A percentile compares a stretch with the other conserved stretches of the same genome.
These are phyloP conservation scores for Diaporthe aspalathi DNA, from an alignment of 2,329 filamentous ascomycete species.

Conservation along the genomic window DNA sequence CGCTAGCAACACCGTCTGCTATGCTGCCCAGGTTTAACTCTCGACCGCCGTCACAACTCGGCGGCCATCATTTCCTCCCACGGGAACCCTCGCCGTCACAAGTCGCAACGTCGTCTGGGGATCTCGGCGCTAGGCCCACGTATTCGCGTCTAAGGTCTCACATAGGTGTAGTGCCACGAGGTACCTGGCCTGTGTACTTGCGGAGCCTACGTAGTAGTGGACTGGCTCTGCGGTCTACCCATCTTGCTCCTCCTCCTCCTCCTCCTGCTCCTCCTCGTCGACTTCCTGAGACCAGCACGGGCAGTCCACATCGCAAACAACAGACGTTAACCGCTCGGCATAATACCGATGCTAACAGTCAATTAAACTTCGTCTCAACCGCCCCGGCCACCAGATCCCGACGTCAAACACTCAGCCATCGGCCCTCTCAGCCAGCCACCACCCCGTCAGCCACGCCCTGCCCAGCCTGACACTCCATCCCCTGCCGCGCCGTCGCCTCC, in stretches of 20 bases:
- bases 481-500: neutral
- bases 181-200: too few relatives aligned
- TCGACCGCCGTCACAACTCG: constrained; percentile 18
- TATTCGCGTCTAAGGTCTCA: constrained; percentile 25
- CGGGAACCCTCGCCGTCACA: constrained; percentile 21
- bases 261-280: neutral
- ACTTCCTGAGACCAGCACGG: neutral
- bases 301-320: neutral
- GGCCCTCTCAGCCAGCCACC: constrained; percentile 2
- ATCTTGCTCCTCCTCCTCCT: too few relatives aligned
- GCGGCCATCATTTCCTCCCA: constrained; percentile 23
- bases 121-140: constrained; percentile 17
- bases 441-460: constrained; percentile 9
- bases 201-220: too few relatives aligned
- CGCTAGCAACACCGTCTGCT: neutral
- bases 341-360: constrained; percentile 17
- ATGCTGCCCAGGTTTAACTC: constrained; percentile 3
- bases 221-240: too few relatives aligned
- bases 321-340: constrained; percentile 14
- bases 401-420: neutral
- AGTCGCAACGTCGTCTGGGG: constrained; percentile 17
- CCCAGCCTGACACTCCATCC: constrained; percentile 4
- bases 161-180: constrained; percentile 11
- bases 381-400: constrained; percentile 14
- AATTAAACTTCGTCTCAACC: constrained; percentile 13